A percentile compares a stretch with the other conserved stretches of the same genome.
phyloP scores from a whole-genome alignment of 2,329 filamentous ascomycete genomes.

The Cephalotrichum gorgonifer region DNA sequence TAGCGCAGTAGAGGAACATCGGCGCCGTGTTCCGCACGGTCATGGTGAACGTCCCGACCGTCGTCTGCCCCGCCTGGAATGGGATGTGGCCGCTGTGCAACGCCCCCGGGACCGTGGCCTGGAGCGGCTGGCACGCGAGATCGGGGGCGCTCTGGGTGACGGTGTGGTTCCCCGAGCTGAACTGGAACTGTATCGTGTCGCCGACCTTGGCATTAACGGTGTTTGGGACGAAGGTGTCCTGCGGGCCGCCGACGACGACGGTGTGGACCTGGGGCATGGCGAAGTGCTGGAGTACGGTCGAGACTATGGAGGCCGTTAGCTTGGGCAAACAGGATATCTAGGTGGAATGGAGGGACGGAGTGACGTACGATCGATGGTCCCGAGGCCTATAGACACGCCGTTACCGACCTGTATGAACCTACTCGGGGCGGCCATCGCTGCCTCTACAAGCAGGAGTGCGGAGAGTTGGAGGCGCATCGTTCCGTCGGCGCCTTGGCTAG shows the following conservation, averaged over 20 bases:
- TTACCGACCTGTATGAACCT: not conserved
- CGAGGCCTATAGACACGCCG: not conserved
- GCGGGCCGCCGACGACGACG: constrained; percentile 25
- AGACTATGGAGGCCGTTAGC: not conserved
- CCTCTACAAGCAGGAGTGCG: not conserved
- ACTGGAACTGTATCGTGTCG: constrained; percentile 31
- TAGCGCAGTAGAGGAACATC: constrained; percentile 41
- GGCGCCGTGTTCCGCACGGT: constrained; percentile 30
- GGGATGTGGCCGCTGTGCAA: constrained; percentile 31
- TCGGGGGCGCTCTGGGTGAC: constrained; percentile 27
- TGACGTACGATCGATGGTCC: not conserved
- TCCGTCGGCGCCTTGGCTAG: too few relatives aligned
- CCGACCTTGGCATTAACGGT: constrained; percentile 20
- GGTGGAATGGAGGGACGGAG: not conserved
- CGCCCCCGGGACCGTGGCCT: constrained; percentile 18
- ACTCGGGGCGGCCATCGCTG: not conserved
- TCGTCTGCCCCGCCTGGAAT: constrained; percentile 21
- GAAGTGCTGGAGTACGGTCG: not conserved
- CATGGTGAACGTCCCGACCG: constrained; percentile 35
- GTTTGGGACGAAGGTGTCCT: constrained; percentile 27
- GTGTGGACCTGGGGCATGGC: constrained; percentile 8
- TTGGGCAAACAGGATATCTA: not conserved
- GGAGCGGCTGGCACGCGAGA: constrained; percentile 25
- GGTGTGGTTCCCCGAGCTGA: constrained; percentile 31
- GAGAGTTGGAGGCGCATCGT: not conserved